Evolutionary conservation across 139 green algal genomes (phyloP), one percentile per base, ranked within the genome.

Genomic region (Zygnema cylindricum): DNA sequence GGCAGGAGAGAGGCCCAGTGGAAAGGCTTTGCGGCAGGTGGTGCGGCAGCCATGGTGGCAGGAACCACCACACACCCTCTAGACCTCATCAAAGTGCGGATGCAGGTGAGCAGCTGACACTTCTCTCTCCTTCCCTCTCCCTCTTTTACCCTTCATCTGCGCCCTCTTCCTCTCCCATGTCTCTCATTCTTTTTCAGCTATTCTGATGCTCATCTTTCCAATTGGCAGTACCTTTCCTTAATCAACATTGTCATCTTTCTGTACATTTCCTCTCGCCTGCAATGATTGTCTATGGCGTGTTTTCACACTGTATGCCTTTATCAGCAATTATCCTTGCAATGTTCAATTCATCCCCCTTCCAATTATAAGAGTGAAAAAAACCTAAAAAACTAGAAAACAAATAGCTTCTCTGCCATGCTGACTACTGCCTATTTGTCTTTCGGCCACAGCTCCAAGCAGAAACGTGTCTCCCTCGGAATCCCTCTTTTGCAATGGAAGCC

Each of bases 31-130:
- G 76, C 81, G 32, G 41, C 39, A 35, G 91, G 91, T 25, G 81
- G 82, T 21, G 25, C 91, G 38, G 91, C 82, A 1, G 71, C 91
- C 23, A 85, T 93, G 76, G 38, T 79, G 16, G 76, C 84, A 43
- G 91, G 91, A 16, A 89, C 85, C n/a, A 77, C 87, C 55, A 93
- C 91, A 21, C 91, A 93, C 55, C 91, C 91, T 33, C 81, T 93
- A 25, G 91, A 93, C 36, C 85, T 93, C 3, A 43, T 93, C 1
- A 93, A 93, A 69, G 91, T 93, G 25, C 63, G 78, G 30, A 87
- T 87, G 86, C 86, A 92, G 71, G 35, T 87, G 0, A 16, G 38
- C 33, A 49, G 32, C 33, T 36, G 16, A 41, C 7, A 79, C 3
- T 79, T 7, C 36, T 79, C 71, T 3, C 30, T 25, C 75, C 71